phyloP scores from a whole-genome alignment of 202 grass and related monocot species.

The Panicum hallii region DNA sequence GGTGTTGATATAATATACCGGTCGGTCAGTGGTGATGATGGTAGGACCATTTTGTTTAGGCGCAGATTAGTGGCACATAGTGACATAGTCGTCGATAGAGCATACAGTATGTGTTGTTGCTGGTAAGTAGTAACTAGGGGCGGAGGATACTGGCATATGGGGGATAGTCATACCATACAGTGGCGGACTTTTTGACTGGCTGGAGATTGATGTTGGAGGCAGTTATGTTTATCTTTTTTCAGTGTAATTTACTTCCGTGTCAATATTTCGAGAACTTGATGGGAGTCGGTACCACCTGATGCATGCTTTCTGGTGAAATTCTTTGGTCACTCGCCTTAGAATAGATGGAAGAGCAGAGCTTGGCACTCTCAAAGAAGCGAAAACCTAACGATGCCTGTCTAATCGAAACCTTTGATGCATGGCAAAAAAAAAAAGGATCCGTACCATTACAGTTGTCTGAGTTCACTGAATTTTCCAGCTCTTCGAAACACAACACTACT shows the following conservation, averaged over 20 bases:
- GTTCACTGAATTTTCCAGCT: no score
- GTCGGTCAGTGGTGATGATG: neutral
- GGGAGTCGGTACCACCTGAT: neutral
- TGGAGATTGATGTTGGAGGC: slow-evolving; percentile 3
- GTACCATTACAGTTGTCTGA: no score
- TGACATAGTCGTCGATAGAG: slow-evolving; percentile 34
- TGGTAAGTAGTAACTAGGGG: slow-evolving; percentile 10
- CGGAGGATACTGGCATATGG: slow-evolving; percentile 38
- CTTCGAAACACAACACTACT: no score
- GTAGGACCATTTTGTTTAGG: slow-evolving; percentile 39
- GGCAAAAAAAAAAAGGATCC: no score
- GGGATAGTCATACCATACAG: neutral
- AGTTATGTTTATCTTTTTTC: neutral
- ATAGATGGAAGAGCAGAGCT: no score
- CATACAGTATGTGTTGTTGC: slow-evolving; percentile 38
- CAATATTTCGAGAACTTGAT: neutral
- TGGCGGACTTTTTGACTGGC: slow-evolving; percentile 30
- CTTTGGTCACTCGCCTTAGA: neutral
- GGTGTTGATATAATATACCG: slow-evolving; percentile 25
- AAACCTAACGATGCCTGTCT: no score
- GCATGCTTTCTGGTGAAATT: neutral
- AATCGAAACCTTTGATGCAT: no score
- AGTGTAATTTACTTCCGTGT: neutral
- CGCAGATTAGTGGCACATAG: slow-evolving; percentile 40
- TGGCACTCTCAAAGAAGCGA: no score